These are phyloP conservation scores for Carex pumila DNA, from an alignment of 176 grass and related monocot genomes.

Conservation along the genomic window DNA sequence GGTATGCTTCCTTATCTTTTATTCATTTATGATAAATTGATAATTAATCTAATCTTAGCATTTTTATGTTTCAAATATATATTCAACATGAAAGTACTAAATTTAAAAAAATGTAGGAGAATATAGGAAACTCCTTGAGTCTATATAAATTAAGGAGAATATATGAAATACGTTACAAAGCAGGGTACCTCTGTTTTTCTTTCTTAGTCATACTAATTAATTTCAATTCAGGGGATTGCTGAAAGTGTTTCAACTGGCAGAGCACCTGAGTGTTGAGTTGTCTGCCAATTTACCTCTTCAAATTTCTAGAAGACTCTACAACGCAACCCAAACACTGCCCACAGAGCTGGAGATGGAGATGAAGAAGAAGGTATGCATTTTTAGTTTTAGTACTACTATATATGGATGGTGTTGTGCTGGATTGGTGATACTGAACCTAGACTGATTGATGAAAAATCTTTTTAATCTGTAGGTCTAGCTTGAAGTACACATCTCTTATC, in stretches of 20 bases:
- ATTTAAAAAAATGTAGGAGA: not conserved
- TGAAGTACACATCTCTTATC: not conserved
- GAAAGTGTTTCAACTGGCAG: not conserved
- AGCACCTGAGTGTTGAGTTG: not conserved
- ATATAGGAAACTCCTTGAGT: not conserved
- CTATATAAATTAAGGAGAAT: not conserved
- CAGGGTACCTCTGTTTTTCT: not conserved
- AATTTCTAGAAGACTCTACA: not conserved
- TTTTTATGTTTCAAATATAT: not conserved
- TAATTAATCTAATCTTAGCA: not conserved
- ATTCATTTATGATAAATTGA: not conserved
- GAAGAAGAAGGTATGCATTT: not conserved
- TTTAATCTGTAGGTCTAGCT: not conserved
- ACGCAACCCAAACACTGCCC: not conserved
- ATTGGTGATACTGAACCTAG: not conserved
- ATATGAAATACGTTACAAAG: not conserved
- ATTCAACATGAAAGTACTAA: not conserved
- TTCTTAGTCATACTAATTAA: not conserved
- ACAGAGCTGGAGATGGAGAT: not conserved
- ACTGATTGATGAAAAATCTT: not conserved
- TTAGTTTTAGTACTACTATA: not conserved
- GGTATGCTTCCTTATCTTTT: not conserved
- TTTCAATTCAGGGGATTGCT: not conserved
- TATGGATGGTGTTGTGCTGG: not conserved
- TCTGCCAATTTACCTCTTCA: not conserved